phyloP scores from a whole-genome alignment of 257 asterid genomes.

The Rubia yunnanensis region DNA sequence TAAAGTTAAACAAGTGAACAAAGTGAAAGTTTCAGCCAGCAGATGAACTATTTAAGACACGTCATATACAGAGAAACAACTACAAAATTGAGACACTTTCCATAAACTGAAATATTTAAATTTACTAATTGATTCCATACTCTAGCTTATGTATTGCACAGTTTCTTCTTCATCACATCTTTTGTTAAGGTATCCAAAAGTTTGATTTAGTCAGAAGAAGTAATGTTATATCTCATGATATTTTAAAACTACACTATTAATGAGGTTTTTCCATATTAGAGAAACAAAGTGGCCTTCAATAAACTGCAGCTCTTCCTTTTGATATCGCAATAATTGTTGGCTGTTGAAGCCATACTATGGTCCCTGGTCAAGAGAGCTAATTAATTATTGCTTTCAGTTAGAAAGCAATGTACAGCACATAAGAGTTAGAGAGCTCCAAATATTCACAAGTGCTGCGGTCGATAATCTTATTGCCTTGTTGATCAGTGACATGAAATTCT shows the following conservation, averaged over 20 bases:
- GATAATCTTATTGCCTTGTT: conserved; percentile 68
- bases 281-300: conserved; percentile 8
- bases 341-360: conserved; percentile 8
- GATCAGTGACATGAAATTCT: conserved; percentile 96
- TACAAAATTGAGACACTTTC: neutral
- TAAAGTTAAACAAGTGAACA: neutral
- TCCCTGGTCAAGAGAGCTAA: conserved; percentile 13
- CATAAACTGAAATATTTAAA: conserved; percentile 1
- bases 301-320: conserved; percentile 3
- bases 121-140: neutral
- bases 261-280: neutral
- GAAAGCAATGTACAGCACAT: neutral
- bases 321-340: conserved; percentile 7
- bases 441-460: conserved; percentile 60
- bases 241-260: neutral
- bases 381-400: conserved; percentile 7
- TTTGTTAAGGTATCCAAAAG: neutral
- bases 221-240: neutral
- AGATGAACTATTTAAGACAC: neutral
- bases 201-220: neutral
- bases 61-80: neutral
- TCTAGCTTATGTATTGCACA: neutral
- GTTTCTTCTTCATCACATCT: neutral
- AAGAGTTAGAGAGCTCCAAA: conserved; percentile 37
- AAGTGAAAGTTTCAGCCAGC: neutral